These are phyloP conservation scores for Digitaria exilis DNA, from an alignment of 202 grass and related monocot genomes.

Conservation along the genomic window DNA sequence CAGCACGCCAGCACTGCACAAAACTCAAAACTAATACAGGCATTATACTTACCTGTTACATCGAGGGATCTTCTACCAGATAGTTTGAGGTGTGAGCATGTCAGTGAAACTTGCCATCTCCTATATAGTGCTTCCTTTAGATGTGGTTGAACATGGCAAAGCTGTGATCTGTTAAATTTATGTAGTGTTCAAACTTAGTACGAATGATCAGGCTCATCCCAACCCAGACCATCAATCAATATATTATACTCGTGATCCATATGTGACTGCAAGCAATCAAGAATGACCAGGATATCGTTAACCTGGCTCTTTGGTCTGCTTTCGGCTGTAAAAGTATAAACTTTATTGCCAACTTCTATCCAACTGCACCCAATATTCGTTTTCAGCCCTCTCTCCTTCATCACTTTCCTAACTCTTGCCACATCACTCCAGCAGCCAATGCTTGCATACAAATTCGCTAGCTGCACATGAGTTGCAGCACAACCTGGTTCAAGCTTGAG, in stretches of 20 bases:
- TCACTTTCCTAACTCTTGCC: slow-evolving; percentile 56
- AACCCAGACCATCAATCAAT: slow-evolving; percentile 13
- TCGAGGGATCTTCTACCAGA: slow-evolving; percentile 26
- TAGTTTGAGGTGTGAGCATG: slow-evolving; percentile 9
- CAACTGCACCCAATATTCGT: neutral
- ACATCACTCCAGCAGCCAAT: slow-evolving; percentile 58
- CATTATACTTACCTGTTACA: slow-evolving; percentile 40
- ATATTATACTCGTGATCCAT: slow-evolving; percentile 47
- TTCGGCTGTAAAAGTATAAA: slow-evolving; percentile 46
- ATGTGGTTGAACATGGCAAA: slow-evolving; percentile 28
- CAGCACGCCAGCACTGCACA: neutral
- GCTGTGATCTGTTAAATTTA: slow-evolving; percentile 5
- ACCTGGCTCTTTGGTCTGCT: slow-evolving; percentile 51
- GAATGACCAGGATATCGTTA: slow-evolving; percentile 40
- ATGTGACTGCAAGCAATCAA: slow-evolving; percentile 59
- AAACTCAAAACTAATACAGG: neutral
- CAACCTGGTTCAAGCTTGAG: slow-evolving; percentile 62
- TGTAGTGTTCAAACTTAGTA: slow-evolving; percentile 40
- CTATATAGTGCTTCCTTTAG: slow-evolving; percentile 37
- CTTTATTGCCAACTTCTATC: neutral
- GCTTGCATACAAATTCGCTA: slow-evolving; percentile 68
- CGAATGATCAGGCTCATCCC: slow-evolving; percentile 48
- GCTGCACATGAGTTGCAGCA: slow-evolving; percentile 60
- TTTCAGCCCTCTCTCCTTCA: slow-evolving; percentile 61
- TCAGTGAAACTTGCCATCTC: slow-evolving; percentile 28